Conservation (phyloP, 2,329 filamentous ascomycete genomes). For the Aurifilum marmelostoma region DNA sequence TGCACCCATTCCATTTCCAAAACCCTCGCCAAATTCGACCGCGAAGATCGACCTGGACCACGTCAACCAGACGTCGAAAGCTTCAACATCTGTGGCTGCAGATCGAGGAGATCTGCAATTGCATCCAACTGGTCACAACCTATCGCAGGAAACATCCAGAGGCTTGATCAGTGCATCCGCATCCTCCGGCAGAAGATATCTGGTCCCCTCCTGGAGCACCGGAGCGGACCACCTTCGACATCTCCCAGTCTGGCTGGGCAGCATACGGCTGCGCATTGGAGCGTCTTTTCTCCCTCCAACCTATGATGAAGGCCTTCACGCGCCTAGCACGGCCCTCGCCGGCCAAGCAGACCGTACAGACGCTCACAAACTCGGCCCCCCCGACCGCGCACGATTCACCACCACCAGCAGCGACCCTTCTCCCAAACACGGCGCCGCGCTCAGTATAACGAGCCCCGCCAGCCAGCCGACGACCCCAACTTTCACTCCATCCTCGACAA, state of each 20-base stretch:
- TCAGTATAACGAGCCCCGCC: conserved; percentile 32
- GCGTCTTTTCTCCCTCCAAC: not conserved
- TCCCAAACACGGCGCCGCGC: conserved; percentile 33
- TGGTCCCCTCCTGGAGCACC: not conserved
- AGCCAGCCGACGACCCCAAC: conserved; percentile 72
- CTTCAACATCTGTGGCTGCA: not conserved
- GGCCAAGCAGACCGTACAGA: conserved; percentile 16
- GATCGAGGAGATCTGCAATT: not conserved
- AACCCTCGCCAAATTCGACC: conserved; percentile 1
- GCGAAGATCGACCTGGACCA: not conserved
- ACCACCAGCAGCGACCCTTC: conserved; percentile 34
- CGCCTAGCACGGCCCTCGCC: conserved; percentile 21
- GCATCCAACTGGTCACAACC: not conserved
- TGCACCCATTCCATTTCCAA: too few relatives aligned
- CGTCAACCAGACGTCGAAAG: not conserved
- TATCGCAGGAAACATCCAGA: not conserved
- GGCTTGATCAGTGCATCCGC: not conserved
- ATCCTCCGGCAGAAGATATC: not conserved
- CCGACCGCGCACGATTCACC: conserved; percentile 19
- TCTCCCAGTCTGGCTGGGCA: not conserved
- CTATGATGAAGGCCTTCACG: conserved; percentile 27
- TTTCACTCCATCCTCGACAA: conserved; percentile 89
- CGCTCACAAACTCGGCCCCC: not conserved
- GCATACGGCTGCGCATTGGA: not conserved
- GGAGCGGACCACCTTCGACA: not conserved